phyloP scores from a whole-genome alignment of 2,329 filamentous ascomycete genomes.

The Alternaria alternata region DNA sequence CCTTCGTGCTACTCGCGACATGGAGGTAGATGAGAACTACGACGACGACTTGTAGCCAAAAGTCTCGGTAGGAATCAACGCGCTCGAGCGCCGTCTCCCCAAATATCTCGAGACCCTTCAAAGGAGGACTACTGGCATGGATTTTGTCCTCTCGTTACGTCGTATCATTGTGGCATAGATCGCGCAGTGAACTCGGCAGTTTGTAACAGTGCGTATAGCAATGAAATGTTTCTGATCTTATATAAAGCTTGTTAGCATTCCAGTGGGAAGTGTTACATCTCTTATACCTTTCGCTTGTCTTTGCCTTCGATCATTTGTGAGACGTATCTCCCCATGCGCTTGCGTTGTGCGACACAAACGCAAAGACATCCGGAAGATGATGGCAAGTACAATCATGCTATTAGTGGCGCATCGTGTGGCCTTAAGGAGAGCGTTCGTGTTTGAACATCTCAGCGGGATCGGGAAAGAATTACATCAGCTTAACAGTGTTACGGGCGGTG shows the following conservation, averaged over 20 bases:
- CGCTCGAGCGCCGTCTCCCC: neutral
- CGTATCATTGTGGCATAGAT: neutral
- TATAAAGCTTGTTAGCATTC: neutral
- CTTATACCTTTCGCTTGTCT: neutral
- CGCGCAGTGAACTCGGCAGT: neutral
- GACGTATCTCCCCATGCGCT: neutral
- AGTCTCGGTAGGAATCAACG: neutral
- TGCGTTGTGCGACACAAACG: neutral
- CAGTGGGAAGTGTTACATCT: neutral
- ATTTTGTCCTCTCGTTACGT: neutral
- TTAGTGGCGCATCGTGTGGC: too few species aligned
- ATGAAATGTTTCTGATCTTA: neutral
- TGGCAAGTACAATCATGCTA: neutral
- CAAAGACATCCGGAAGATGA: neutral
- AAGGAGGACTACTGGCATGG: neutral
- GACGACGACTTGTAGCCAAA: neutral
- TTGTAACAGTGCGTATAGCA: neutral
- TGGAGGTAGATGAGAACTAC: slow-evolving; percentile 7
- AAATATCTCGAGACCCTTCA: neutral
- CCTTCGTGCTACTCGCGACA: neutral
- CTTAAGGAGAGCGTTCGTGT: too few species aligned
- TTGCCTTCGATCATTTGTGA: neutral
- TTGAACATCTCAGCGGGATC: too few species aligned
- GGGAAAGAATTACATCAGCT: too few species aligned
- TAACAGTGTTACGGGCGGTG: too few species aligned